Evolutionary conservation across 805 yeast genomes (phyloP).

Genomic region (Suhomyces sp.): DNA sequence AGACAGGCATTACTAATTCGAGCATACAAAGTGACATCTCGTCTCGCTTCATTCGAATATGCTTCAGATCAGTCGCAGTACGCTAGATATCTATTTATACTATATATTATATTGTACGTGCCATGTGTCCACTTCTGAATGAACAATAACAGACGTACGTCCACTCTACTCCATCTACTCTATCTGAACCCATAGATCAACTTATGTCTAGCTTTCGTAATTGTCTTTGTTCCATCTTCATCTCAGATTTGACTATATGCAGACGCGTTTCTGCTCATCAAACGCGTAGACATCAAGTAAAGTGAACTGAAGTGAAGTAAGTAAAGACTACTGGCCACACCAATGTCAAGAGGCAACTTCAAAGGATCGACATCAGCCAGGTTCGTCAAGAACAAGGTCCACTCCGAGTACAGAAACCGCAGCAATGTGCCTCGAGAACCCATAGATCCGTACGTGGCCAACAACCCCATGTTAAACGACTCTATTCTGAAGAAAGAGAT

Average conservation of each 20-base stretch:
- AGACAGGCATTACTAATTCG: neutral
- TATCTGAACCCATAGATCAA: too few species aligned
- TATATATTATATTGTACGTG: neutral
- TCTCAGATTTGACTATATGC: neutral
- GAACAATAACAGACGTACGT: neutral
- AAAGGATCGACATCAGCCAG: conserved; percentile 54
- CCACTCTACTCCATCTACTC: neutral
- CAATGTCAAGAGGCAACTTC: conserved; percentile 5
- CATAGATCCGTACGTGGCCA: conserved; percentile 18
- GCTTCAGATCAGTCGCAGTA: neutral
- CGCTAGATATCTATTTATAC: neutral
- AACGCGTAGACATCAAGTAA: neutral
- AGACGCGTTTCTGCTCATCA: neutral
- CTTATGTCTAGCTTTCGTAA: neutral
- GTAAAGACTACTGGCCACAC: neutral
- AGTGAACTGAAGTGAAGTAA: neutral
- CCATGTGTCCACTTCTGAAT: neutral
- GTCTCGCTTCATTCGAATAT: neutral
- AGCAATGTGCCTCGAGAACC: conserved; percentile 1
- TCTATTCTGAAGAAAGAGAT: conserved; percentile 49
- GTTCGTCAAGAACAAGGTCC: conserved; percentile 42
- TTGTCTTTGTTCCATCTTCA: neutral
- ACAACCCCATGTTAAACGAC: conserved; percentile 37
- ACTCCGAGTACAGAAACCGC: conserved; percentile 16
- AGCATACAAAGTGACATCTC: neutral